These are phyloP conservation scores for Nakazawaea peltata DNA, from an alignment of 805 yeast species.

Conservation along the genomic window DNA sequence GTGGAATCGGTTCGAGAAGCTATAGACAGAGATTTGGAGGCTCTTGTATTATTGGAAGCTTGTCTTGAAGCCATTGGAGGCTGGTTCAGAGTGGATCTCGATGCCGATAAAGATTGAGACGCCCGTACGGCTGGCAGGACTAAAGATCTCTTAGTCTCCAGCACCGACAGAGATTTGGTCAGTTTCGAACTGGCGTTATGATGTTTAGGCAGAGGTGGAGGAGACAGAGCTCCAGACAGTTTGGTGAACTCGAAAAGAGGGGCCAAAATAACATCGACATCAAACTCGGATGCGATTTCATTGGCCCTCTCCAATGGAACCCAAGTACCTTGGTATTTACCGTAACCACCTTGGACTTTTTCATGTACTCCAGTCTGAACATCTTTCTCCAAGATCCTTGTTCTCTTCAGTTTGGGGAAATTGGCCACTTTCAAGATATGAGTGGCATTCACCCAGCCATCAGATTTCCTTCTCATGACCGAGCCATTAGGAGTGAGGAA, in stretches of 20 bases:
- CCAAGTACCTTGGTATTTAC: slow-evolving; percentile 97
- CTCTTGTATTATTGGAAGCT: too few relatives aligned
- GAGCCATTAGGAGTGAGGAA: slow-evolving; percentile 59
- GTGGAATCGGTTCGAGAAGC: slow-evolving; percentile 3
- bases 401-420: slow-evolving; percentile 90
- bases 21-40: not conserved
- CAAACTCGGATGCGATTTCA: slow-evolving; percentile 56
- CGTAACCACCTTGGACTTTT: slow-evolving; percentile 96
- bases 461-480: slow-evolving; percentile 69
- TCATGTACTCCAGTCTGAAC: slow-evolving; percentile 87
- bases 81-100: not conserved
- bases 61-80: not conserved
- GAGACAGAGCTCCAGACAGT: slow-evolving; percentile 39
- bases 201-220: slow-evolving; percentile 59
- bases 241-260: slow-evolving; percentile 60
- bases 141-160: slow-evolving; percentile 2
- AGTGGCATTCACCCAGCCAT: slow-evolving; percentile 90
- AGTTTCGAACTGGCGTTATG: slow-evolving; percentile 52
- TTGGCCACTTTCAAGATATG: slow-evolving; percentile 90
- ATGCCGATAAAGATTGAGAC: too few relatives aligned
- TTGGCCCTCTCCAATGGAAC: slow-evolving; percentile 76
- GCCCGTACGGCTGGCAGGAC: too few relatives aligned
- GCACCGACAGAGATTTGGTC: slow-evolving; percentile 18
- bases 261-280: slow-evolving; percentile 50
- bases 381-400: slow-evolving; percentile 88